These are phyloP conservation scores for Zoysia pacifica DNA, from an alignment of 176 grass and related monocot genomes.

Conservation along the genomic window DNA sequence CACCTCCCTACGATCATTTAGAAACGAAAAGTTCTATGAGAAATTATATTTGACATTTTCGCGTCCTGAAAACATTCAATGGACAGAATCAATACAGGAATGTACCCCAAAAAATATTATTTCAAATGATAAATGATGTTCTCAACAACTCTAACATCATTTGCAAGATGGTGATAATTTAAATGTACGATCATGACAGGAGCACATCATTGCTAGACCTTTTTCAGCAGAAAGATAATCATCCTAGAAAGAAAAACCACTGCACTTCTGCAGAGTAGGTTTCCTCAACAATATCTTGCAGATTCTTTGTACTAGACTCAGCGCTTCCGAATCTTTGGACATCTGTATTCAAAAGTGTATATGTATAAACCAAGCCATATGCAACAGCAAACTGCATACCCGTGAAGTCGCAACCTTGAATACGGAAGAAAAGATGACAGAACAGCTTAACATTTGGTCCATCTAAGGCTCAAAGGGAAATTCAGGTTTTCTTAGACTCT, in stretches of 20 bases:
- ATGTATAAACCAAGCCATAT: background rate
- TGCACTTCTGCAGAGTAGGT: conserved; percentile 6
- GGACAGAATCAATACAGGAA: background rate
- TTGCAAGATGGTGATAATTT: background rate
- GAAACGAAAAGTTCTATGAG: background rate
- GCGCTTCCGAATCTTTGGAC: background rate
- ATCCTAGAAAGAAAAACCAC: conserved; percentile 5
- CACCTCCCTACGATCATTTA: background rate
- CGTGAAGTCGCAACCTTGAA: background rate
- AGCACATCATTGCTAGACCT: background rate
- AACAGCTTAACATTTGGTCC: background rate
- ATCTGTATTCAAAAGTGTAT: conserved; percentile 6
- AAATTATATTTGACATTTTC: background rate
- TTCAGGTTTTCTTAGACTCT: background rate
- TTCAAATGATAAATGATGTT: conserved; percentile 25
- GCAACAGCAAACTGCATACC: background rate
- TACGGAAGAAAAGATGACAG: background rate
- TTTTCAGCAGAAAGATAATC: conserved; percentile 25
- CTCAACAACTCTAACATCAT: conserved; percentile 30
- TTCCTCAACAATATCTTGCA: background rate
- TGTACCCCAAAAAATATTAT: background rate
- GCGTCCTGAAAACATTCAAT: background rate
- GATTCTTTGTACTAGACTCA: background rate
- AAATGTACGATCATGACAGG: conserved; percentile 9
- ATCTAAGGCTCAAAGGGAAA: background rate